These are phyloP conservation scores for Aethionema arabicum DNA, from an alignment of 345 rosid genomes.

Conservation along the genomic window DNA sequence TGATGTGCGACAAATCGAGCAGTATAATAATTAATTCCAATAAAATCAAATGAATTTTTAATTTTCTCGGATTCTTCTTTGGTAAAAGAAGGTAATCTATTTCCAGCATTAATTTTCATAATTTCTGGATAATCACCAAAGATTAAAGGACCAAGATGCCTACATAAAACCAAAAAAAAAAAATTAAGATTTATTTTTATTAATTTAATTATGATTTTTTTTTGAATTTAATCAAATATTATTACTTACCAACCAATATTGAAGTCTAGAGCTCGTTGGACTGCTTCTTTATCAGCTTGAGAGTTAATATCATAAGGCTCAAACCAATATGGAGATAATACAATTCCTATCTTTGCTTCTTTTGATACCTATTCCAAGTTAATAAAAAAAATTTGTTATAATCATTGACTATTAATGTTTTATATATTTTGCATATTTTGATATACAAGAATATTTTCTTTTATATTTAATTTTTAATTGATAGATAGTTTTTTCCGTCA, in stretches of 20 bases:
- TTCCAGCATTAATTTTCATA: conserved; percentile 11
- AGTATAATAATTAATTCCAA: conserved; percentile 23
- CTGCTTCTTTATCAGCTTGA: conserved; percentile 33
- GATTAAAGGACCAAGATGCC: conserved; percentile 20
- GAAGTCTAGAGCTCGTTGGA: conserved; percentile 23
- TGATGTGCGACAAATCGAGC: conserved; percentile 5
- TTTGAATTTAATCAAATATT: neutral
- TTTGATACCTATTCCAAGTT: conserved; percentile 18
- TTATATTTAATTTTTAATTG: too few relatives aligned
- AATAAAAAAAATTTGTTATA: neutral
- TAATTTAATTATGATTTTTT: neutral
- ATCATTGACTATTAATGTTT: neutral
- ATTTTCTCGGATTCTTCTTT: conserved; percentile 5
- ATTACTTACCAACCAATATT: conserved; percentile 27
- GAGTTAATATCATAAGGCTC: conserved; percentile 33
- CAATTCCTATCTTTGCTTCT: conserved; percentile 34
- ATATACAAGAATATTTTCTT: too few relatives aligned
- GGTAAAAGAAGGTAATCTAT: conserved; percentile 22
- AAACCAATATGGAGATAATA: conserved; percentile 31
- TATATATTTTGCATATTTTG: too few relatives aligned
- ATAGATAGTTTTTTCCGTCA: too few relatives aligned
- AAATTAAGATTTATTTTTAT: neutral
- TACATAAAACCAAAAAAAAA: neutral
- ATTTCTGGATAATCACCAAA: conserved; percentile 19
- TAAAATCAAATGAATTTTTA: conserved; percentile 21